These are phyloP conservation scores for Rhododendron mucronatum DNA, from an alignment of 148 eudicot genomes.

Conservation along the genomic window DNA sequence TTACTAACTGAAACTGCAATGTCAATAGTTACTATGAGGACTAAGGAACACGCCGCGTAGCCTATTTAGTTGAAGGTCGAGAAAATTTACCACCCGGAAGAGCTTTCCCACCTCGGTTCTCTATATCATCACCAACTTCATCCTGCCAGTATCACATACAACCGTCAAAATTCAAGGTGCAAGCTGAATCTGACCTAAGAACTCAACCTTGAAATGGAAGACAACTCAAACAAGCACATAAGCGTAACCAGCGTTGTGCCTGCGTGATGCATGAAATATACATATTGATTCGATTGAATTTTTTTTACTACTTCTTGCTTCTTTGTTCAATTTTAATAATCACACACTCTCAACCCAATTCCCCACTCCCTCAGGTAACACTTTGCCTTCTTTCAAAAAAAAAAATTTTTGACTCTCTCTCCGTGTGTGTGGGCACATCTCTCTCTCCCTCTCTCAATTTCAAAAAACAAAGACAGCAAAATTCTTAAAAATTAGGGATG, in stretches of 20 bases:
- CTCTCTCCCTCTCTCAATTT: background rate
- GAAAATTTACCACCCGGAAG: constrained; percentile 27
- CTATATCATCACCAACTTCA: constrained; percentile 46
- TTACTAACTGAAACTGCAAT: constrained; percentile 23
- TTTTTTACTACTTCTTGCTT: background rate
- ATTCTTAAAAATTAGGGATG: background rate
- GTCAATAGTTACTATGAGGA: background rate
- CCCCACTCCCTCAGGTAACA: background rate
- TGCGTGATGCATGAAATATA: background rate
- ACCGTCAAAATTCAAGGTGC: background rate
- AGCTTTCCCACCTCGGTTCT: constrained; percentile 55
- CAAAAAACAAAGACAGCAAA: too few relatives aligned
- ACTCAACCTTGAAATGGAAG: background rate
- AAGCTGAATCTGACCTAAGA: background rate
- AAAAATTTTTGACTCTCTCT: too few relatives aligned
- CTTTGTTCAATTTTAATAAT: background rate
- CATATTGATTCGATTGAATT: background rate
- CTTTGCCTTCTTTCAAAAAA: background rate
- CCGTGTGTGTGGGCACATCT: too few relatives aligned
- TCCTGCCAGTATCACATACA: constrained; percentile 36
- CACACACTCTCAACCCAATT: background rate
- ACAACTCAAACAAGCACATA: background rate
- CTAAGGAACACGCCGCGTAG: background rate
- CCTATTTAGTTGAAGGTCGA: constrained; percentile 10
- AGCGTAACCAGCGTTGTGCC: background rate